A percentile compares a stretch with the other conserved stretches of the same genome.
phyloP scores from a whole-genome alignment of 768 basidiomycete genomes.

The Lactarius sp. region DNA sequence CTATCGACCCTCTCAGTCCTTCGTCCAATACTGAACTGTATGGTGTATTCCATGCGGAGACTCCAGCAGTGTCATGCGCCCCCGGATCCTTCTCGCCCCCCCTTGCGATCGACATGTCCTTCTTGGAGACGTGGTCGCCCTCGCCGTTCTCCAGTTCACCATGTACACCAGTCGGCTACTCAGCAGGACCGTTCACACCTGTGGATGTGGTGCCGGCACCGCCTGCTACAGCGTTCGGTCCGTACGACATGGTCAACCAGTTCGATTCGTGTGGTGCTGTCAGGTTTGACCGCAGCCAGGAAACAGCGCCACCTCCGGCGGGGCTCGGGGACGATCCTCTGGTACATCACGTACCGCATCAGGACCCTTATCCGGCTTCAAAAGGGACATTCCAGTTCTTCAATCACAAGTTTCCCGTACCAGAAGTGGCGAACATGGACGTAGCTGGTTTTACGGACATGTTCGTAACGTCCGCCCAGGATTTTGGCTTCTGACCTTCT shows the following conservation, averaged over 20 bases:
- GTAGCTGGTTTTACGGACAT: slow-evolving; percentile 9
- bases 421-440: slow-evolving; percentile 7
- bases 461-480: slow-evolving; percentile 7
- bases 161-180: slow-evolving; percentile 15
- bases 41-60: slow-evolving; percentile 12
- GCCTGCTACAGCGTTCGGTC: slow-evolving; percentile 7
- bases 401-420: slow-evolving; percentile 12
- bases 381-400: slow-evolving; percentile 11
- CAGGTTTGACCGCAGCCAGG: slow-evolving; percentile 1
- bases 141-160: slow-evolving; percentile 21
- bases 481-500: slow-evolving; percentile 15
- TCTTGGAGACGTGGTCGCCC: slow-evolving; percentile 17
- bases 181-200: slow-evolving; percentile 15
- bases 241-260: slow-evolving; percentile 7
- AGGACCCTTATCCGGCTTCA: background rate
- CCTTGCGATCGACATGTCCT: slow-evolving; percentile 19
- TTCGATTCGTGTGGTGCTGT: slow-evolving; percentile 8
- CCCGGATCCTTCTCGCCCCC: background rate
- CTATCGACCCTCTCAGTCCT: slow-evolving; percentile 25
- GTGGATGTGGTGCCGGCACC: slow-evolving; percentile 15
- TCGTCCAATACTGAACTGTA: background rate
- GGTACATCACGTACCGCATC: slow-evolving; percentile 9
- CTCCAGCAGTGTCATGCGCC: background rate
- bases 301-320: background rate
- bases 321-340: background rate